Evolutionary conservation across 2,329 filamentous ascomycete species (phyloP).

Genomic region (Trichoderma harzianum): DNA sequence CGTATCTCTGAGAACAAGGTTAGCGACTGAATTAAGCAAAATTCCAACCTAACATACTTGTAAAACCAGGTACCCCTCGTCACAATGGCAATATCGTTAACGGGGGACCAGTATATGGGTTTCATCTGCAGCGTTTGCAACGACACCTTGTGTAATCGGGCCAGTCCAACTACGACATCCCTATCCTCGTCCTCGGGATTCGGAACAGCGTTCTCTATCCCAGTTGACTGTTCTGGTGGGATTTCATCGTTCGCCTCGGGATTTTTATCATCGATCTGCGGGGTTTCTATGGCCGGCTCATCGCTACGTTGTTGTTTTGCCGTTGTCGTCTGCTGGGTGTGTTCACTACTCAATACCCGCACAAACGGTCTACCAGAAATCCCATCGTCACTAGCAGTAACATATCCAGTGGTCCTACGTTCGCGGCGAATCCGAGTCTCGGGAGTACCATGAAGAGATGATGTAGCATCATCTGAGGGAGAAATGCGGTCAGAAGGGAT

Average conservation of each 20-base stretch:
- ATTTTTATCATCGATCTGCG: background rate
- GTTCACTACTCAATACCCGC: constrained; percentile 40
- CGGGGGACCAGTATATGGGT: constrained; percentile 95
- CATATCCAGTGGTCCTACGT: constrained; percentile 23
- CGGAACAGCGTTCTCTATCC: constrained; percentile 4
- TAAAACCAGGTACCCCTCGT: constrained; percentile 95
- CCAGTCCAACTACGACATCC: constrained; percentile 80
- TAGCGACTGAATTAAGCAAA: constrained; percentile 12
- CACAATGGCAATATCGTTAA: constrained; percentile 83
- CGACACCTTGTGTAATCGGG: constrained; percentile 84
- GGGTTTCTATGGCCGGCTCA: background rate
- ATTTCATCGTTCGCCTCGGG: constrained; percentile 9
- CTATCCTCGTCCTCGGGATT: constrained; percentile 29
- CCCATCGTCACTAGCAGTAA: constrained; percentile 42
- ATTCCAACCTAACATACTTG: constrained; percentile 42
- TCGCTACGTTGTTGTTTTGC: constrained; percentile 12
- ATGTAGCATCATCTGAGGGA: background rate
- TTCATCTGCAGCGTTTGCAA: constrained; percentile 84
- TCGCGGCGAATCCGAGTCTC: constrained; percentile 26
- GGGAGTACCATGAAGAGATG: constrained; percentile 11
- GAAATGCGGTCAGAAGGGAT: background rate
- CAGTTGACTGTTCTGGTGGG: constrained; percentile 13
- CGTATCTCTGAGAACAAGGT: constrained; percentile 56
- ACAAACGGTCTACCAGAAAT: constrained; percentile 55
- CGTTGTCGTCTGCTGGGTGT: constrained; percentile 19